phyloP scores from a whole-genome alignment of 2,329 filamentous ascomycete genomes.

The Emmonsiellopsis sp. region DNA sequence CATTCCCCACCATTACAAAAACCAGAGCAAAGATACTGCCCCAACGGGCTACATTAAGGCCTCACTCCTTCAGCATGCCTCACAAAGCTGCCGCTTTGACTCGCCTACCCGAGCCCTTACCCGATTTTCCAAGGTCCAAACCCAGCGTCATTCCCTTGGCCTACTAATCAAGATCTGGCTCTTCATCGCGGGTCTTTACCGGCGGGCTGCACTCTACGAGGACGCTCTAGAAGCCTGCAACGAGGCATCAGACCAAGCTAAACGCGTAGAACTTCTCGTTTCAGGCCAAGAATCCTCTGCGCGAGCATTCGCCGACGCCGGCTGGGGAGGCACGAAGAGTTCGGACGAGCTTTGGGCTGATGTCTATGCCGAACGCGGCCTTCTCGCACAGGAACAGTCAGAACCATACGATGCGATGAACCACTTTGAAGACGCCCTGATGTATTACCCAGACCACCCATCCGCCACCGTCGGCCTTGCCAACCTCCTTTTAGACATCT shows the following conservation, averaged over 20 bases:
- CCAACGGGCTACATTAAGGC: constrained; percentile 34
- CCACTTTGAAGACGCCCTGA: constrained; percentile 74
- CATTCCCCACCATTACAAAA: constrained; percentile 28
- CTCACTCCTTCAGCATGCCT: constrained; percentile 33
- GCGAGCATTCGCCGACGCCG: constrained; percentile 52
- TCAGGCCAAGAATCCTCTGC: constrained; percentile 54
- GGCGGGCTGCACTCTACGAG: constrained; percentile 67
- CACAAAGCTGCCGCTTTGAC: constrained; percentile 27
- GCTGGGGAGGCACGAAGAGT: constrained; percentile 74
- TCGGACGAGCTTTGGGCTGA: constrained; percentile 80
- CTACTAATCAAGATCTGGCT: constrained; percentile 77
- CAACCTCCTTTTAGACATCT: constrained; percentile 78
- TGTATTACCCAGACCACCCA: constrained; percentile 70
- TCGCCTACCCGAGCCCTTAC: constrained; percentile 36
- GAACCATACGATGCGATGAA: constrained; percentile 60
- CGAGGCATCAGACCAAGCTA: constrained; percentile 71
- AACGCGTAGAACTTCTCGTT: constrained; percentile 60
- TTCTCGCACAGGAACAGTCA: constrained; percentile 54
- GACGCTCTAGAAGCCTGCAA: constrained; percentile 71
- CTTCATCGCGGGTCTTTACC: constrained; percentile 80
- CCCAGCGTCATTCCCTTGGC: constrained; percentile 47
- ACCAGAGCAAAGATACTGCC: constrained; percentile 23
- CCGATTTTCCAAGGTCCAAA: constrained; percentile 42
- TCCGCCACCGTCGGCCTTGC: constrained; percentile 73
- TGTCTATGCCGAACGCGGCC: constrained; percentile 67